phyloP scores from a whole-genome alignment of 352 stramenopile species.

The Achlya hypogyna region DNA sequence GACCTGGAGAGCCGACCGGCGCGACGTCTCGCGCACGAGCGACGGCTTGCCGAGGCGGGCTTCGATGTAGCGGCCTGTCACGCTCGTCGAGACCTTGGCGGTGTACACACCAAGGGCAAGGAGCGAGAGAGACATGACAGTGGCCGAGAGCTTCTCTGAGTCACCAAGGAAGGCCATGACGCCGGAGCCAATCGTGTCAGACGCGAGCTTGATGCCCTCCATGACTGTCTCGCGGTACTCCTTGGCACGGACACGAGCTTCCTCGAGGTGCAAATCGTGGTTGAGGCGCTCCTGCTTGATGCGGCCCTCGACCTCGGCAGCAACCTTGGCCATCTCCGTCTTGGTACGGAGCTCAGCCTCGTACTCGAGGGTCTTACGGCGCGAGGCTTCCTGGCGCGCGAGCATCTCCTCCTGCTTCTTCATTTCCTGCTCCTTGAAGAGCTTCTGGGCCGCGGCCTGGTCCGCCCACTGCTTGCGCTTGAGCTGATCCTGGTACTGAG shows the following conservation, averaged over 20 bases:
- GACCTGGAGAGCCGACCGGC: slow-evolving; percentile 76
- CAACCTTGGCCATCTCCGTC: slow-evolving; percentile 93
- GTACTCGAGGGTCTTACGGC: slow-evolving; percentile 96
- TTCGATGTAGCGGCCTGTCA: slow-evolving; percentile 94
- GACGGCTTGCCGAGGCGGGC: slow-evolving; percentile 93
- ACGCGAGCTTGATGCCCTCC: slow-evolving; percentile 92
- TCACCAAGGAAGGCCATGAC: slow-evolving; percentile 91
- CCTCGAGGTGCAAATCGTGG: slow-evolving; percentile 96
- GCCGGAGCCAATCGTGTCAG: slow-evolving; percentile 89
- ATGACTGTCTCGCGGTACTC: slow-evolving; percentile 92
- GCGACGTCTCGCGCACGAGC: slow-evolving; percentile 96
- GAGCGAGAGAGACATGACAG: slow-evolving; percentile 89
- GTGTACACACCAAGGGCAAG: slow-evolving; percentile 95
- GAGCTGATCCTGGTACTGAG: slow-evolving; percentile 97
- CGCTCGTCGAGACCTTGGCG: slow-evolving; percentile 86
- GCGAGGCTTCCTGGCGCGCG: slow-evolving; percentile 90
- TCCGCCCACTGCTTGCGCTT: slow-evolving; percentile 98
- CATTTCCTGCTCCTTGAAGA: slow-evolving; percentile 93
- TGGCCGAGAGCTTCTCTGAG: slow-evolving; percentile 93
- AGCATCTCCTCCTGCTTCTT: slow-evolving; percentile 99
- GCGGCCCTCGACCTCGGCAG: slow-evolving; percentile 91
- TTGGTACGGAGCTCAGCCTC: slow-evolving; percentile 92
- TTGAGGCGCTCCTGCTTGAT: slow-evolving; percentile 97
- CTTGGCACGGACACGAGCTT: slow-evolving; percentile 88
- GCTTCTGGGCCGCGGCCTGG: slow-evolving; percentile 93